Conservation (phyloP, 2,329 filamentous ascomycete species). For the Akanthomyces muscarius region DNA sequence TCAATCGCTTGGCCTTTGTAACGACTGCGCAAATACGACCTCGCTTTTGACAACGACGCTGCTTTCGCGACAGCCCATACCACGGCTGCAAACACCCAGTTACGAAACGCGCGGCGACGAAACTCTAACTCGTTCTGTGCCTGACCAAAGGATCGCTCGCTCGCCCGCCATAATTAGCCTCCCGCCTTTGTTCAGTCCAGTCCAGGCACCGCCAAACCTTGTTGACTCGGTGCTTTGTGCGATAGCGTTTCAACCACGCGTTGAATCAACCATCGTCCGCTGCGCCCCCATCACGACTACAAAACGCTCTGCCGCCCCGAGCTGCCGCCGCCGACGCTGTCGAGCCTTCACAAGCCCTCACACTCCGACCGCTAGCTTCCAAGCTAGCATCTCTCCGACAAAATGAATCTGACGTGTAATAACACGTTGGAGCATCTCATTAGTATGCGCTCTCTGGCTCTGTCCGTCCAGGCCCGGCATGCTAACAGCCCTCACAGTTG, state of each 20-base stretch:
- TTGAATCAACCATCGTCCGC: neutral
- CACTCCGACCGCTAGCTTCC: neutral
- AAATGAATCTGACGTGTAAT: slow-evolving; percentile 40
- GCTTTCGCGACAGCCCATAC: no score
- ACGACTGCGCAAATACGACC: no score
- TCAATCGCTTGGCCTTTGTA: no score
- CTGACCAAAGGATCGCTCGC: neutral
- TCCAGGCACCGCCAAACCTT: neutral
- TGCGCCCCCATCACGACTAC: neutral
- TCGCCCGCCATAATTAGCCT: no score
- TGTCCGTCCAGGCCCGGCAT: neutral
- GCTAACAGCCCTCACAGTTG: slow-evolving; percentile 30
- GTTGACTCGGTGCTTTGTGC: neutral
- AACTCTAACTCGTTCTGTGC: neutral
- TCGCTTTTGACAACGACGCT: no score
- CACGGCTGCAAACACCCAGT: no score
- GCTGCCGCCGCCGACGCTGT: neutral
- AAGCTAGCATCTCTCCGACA: neutral
- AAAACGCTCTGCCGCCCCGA: neutral
- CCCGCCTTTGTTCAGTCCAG: neutral
- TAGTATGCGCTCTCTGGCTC: slow-evolving; percentile 29
- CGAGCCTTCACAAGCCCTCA: neutral
- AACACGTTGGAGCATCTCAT: slow-evolving; percentile 41
- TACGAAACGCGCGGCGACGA: no score
- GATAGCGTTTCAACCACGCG: neutral